These are phyloP conservation scores for Musa balbisiana DNA, from an alignment of 202 grass and related monocot species.

Conservation along the genomic window DNA sequence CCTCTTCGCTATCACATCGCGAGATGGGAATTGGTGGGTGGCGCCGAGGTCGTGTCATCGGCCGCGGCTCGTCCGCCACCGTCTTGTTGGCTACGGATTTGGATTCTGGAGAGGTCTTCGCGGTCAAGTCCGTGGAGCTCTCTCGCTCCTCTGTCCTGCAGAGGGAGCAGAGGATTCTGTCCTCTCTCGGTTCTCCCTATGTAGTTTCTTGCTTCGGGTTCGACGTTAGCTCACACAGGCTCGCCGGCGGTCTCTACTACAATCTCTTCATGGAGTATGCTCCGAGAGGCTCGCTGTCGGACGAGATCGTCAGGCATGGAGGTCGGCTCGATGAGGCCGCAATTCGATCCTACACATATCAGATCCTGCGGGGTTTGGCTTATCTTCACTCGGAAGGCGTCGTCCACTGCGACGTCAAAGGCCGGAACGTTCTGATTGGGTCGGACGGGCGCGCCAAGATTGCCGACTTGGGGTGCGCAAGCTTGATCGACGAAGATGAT, in stretches of 20 bases:
- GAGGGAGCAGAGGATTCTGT: slow-evolving; percentile 28
- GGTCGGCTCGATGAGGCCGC: slow-evolving; percentile 21
- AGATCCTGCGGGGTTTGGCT: slow-evolving; percentile 31
- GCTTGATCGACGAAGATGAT: neutral
- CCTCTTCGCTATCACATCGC: neutral
- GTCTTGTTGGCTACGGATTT: slow-evolving; percentile 58
- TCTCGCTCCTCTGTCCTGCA: slow-evolving; percentile 12
- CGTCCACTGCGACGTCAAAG: slow-evolving; percentile 44
- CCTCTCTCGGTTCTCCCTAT: neutral
- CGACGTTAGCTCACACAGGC: neutral
- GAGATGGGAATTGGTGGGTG: slow-evolving; percentile 11
- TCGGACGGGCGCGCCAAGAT: slow-evolving; percentile 32
- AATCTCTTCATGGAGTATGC: slow-evolving; percentile 41
- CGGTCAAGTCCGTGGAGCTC: slow-evolving; percentile 49
- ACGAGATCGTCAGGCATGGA: slow-evolving; percentile 11
- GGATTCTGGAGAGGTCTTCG: slow-evolving; percentile 36
- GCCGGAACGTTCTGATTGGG: slow-evolving; percentile 37
- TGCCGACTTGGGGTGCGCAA: slow-evolving; percentile 35
- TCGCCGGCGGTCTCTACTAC: neutral
- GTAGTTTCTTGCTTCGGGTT: slow-evolving; percentile 23
- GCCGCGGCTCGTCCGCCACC: slow-evolving; percentile 50
- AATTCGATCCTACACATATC: slow-evolving; percentile 4
- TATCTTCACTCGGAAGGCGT: slow-evolving; percentile 33
- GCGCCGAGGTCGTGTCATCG: slow-evolving; percentile 42
- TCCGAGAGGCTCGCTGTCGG: slow-evolving; percentile 33